These are phyloP conservation scores for Pisolithus marmoratus DNA, from an alignment of 768 basidiomycete genomes.

Conservation along the genomic window DNA sequence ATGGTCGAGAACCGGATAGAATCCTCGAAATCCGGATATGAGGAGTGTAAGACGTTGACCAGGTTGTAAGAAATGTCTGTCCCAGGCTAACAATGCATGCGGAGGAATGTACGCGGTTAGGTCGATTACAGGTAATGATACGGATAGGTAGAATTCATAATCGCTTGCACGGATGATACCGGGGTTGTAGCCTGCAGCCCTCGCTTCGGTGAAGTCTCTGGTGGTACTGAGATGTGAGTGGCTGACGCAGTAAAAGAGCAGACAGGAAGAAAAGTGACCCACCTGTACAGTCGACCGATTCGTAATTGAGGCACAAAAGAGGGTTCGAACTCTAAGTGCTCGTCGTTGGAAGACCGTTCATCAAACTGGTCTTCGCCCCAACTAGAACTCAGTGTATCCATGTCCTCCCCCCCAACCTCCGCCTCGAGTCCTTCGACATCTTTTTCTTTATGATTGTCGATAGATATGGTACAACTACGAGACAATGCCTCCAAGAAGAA, in stretches of 20 bases:
- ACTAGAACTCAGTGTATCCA: too few relatives aligned
- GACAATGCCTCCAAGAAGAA: conserved; percentile 31
- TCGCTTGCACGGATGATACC: conserved; percentile 48
- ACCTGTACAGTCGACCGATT: too few relatives aligned
- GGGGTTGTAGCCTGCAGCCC: conserved; percentile 52
- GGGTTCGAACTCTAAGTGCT: too few relatives aligned
- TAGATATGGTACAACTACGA: conserved; percentile 34
- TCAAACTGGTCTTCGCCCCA: too few relatives aligned
- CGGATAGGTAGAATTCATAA: conserved; percentile 48
- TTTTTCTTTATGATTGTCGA: conserved; percentile 27
- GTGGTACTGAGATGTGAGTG: neutral
- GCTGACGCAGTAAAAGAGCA: too few relatives aligned
- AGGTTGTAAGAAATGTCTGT: conserved; percentile 52
- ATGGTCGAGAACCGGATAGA: conserved; percentile 46
- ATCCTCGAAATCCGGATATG: conserved; percentile 47
- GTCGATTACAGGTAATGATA: conserved; percentile 50
- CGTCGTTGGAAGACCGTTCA: too few relatives aligned
- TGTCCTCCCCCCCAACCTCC: too few relatives aligned
- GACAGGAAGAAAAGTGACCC: too few relatives aligned
- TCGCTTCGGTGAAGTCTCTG: conserved; percentile 58
- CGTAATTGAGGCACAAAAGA: too few relatives aligned
- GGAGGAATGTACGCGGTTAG: conserved; percentile 51
- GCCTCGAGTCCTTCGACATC: conserved; percentile 17
- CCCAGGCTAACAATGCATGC: conserved; percentile 71
- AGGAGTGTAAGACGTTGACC: conserved; percentile 59